Evolutionary conservation across 257 asterid species (phyloP), one percentile per base, ranked within the genome.

Genomic region (Scutellaria barbata): DNA sequence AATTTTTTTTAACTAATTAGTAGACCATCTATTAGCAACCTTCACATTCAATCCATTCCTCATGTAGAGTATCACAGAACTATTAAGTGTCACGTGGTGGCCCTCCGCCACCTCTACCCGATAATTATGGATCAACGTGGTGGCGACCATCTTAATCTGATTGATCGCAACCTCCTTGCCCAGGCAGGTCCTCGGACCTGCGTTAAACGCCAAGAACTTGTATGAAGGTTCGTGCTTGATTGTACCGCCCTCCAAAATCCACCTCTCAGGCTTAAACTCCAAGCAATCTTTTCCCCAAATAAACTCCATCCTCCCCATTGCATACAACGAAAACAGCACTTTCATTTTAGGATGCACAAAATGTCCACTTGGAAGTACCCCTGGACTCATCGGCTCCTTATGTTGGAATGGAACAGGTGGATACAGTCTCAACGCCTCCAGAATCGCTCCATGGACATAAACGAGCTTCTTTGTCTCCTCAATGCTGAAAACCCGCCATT

Each of bases 401-500:
- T 87, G 94, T 17, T 87, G 87, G 68, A 87, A 85, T 0, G 90
- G 87, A 41, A 87, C 90, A 0, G 94, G 86, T 14, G 90, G 94
- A 50, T 87, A 87, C 13, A 85, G 60, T 50, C 94, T 78, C 8
- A 87, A 11, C 0, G 89, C 67, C 66, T 87, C 94, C 61, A 85
- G 76, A 5, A 87, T 18, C 9, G 94, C 85, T 5, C 76, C 94
- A 46, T 87, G 94, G 8, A 87, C 43, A 68, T 85, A 85, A 25
- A 75, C 83, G 5, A 83, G 58, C 7, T 75, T 75, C 8, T 55
- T 76, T 7, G 76, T 51, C 13, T 81, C 86, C 5, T 81, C 82
- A 0, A 25, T 71, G 4, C 46, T 14, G 12, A 85, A 87, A 16
- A 80, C 14, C 41, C 74, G 69, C 61, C 74, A 16, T 0, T 60